A percentile compares a stretch with the other conserved stretches of the same genome.
Conservation (phyloP, 257 asterid species). For the Solanum sejunctum region DNA sequence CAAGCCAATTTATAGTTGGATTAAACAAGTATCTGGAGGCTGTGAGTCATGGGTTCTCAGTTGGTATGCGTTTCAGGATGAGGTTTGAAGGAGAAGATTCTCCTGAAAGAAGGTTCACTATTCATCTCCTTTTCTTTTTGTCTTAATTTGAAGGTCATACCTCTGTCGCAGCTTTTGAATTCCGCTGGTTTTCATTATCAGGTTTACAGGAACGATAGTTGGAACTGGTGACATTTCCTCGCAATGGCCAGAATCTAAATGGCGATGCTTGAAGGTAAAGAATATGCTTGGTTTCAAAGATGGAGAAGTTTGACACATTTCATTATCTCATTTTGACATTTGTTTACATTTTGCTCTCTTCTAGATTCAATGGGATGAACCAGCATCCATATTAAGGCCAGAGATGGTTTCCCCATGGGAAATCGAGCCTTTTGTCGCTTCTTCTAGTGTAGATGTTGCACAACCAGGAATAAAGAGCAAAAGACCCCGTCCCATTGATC, state of each 20-base stretch:
- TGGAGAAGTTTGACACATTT: background rate
- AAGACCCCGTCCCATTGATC: conserved; percentile 57
- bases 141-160: background rate
- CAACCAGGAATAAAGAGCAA: conserved; percentile 40
- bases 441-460: conserved; percentile 27
- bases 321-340: background rate
- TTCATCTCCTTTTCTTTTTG: background rate
- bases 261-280: conserved; percentile 82
- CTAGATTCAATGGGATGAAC: conserved; percentile 84
- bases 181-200: conserved; percentile 8
- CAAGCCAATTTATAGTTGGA: conserved; percentile 65
- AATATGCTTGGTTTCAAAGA: background rate
- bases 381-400: conserved; percentile 40
- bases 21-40: conserved; percentile 68
- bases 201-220: conserved; percentile 76
- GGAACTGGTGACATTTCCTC: conserved; percentile 55
- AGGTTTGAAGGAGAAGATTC: conserved; percentile 81
- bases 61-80: conserved; percentile 83
- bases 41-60: conserved; percentile 28
- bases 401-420: conserved; percentile 81
- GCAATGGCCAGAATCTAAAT: conserved; percentile 58
- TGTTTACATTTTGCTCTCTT: background rate
- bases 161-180: background rate
- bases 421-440: conserved; percentile 61
- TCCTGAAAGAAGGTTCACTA: conserved; percentile 53